Evolutionary conservation across 805 yeast species (phyloP), one percentile per base, ranked within the genome.

Genomic region (Schwanniomyces polymorphus): DNA sequence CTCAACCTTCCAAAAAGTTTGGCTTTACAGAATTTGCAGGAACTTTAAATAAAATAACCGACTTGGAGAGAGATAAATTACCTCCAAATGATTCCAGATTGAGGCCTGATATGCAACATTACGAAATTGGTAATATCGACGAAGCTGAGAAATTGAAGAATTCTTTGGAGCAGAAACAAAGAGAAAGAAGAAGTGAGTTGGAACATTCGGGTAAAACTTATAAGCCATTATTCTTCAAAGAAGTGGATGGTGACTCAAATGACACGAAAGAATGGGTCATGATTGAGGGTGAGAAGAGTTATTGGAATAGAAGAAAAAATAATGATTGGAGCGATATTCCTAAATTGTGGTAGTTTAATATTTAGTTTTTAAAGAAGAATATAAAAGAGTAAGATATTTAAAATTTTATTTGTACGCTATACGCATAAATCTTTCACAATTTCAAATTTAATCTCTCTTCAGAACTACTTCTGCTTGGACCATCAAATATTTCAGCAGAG

Each of bases 31-130:
- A 75, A 44, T 94, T 86, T 70, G 84, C 96, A 0, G 89, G 95
- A 7, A 78, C 85, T 34, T 72, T 94, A 61, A 91, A 91, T 61
- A 88, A 90, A 49, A 79, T 91, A 34, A 88, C 97, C 0, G 70
- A 63, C 3, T 67, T 92, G 11, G 97, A 92, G 60, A 51, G 75
- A 26, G 86, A 72, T 2, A 45, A 65, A 2, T 56, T 91, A 34
- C 86, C 97, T 5, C 91, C 91, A 2, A 88, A 94, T 0, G 99
- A 94, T 63, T 87, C 97, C 7, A 80, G 99, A 59, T 66, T 84
- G 39, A 79, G 99, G 60, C 98, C 97, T 0, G 99, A 94, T 63
- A 81, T 90, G 59, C 71, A 79, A 38, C 65, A 72, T 1, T 90
- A 89, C 56, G 96, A 89, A 60, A 61, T 76, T 14, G 94, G 91